Evolutionary conservation across 768 basidiomycete species (phyloP).

Genomic region (Royoungia palumana): DNA sequence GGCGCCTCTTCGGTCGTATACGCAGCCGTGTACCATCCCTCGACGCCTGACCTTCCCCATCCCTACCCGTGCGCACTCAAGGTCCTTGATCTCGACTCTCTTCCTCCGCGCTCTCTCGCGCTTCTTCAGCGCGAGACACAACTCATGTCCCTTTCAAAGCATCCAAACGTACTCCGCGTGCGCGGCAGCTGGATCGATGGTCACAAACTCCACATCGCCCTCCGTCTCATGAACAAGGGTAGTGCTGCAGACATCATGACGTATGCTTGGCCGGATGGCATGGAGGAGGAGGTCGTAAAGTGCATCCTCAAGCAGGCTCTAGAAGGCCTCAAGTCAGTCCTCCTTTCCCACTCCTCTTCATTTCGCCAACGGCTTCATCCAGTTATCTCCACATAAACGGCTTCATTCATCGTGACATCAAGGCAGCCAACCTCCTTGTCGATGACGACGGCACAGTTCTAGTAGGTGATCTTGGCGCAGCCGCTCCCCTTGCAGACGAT

Average conservation of each 20-base stretch:
- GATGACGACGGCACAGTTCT: conserved; percentile 90
- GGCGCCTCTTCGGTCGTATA: conserved; percentile 93
- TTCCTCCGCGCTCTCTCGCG: conserved; percentile 66
- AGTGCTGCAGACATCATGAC: conserved; percentile 83
- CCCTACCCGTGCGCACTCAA: conserved; percentile 76
- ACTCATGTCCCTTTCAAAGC: conserved; percentile 88
- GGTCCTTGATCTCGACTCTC: conserved; percentile 81
- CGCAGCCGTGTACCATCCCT: conserved; percentile 59
- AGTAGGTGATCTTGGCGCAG: conserved; percentile 89
- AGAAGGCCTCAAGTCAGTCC: conserved; percentile 78
- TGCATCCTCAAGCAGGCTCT: conserved; percentile 84
- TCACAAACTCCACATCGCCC: conserved; percentile 79
- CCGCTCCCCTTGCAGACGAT: conserved; percentile 77
- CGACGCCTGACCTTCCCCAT: conserved; percentile 32
- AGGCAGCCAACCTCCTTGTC: conserved; percentile 90
- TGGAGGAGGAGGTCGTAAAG: conserved; percentile 86
- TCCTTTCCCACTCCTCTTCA: neutral
- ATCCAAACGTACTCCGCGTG: conserved; percentile 90
- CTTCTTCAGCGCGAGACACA: conserved; percentile 83
- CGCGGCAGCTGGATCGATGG: conserved; percentile 87
- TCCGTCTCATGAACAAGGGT: conserved; percentile 87
- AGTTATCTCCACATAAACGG: conserved; percentile 89
- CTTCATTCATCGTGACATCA: conserved; percentile 91
- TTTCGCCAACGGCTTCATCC: conserved; percentile 3
- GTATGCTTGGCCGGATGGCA: conserved; percentile 82